Conservation (phyloP, 1,284 basidiomycete genomes). For the Mixia osmundae region DNA sequence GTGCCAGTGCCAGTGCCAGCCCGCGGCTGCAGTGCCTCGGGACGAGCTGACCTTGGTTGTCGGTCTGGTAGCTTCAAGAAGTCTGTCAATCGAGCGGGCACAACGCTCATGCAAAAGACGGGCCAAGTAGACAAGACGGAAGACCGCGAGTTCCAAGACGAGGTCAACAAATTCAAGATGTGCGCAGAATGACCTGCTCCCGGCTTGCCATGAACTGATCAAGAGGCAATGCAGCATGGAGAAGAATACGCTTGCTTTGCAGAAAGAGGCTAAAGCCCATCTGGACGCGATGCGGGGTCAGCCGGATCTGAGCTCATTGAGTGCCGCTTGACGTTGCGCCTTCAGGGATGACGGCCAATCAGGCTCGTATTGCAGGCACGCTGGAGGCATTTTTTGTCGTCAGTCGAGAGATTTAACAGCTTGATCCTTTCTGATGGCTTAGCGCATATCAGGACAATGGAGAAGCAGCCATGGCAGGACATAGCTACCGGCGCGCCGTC, state of each 20-base stretch:
- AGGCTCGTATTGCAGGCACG: slow-evolving; percentile 83
- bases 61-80: slow-evolving; percentile 1
- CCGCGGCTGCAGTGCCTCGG: background rate
- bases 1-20: background rate
- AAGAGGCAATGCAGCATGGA: slow-evolving; percentile 40
- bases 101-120: slow-evolving; percentile 35
- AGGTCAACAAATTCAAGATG: slow-evolving; percentile 73
- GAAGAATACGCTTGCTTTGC: slow-evolving; percentile 72
- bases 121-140: slow-evolving; percentile 78
- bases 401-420: background rate
- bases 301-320: slow-evolving; percentile 18
- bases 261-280: slow-evolving; percentile 89
- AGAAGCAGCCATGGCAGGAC: slow-evolving; percentile 77
- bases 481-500: slow-evolving; percentile 83
- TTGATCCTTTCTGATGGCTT: background rate
- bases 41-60: no score
- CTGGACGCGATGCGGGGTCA: slow-evolving; percentile 77
- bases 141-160: slow-evolving; percentile 77
- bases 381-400: slow-evolving; percentile 81
- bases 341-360: slow-evolving; percentile 69
- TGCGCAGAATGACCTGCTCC: slow-evolving; percentile 27
- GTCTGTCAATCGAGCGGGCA: slow-evolving; percentile 20
- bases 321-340: background rate
- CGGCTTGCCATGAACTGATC: background rate
- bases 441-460: slow-evolving; percentile 14